Conservation (phyloP, 768 basidiomycete species). For the Xerocomus potaroensis region DNA sequence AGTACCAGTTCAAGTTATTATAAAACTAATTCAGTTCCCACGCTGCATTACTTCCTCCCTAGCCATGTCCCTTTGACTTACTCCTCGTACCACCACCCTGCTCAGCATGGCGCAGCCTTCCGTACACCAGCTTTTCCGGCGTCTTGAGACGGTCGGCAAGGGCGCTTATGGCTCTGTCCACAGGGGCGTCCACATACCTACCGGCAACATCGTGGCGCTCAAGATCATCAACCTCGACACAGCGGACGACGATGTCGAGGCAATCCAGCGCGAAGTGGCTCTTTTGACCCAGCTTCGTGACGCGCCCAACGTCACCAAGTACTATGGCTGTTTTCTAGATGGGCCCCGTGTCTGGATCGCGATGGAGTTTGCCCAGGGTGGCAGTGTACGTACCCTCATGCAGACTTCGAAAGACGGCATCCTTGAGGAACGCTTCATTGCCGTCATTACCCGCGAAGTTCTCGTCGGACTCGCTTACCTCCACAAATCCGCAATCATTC, state of each 20-base stretch:
- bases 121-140: conserved; percentile 77
- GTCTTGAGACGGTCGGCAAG: conserved; percentile 90
- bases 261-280: conserved; percentile 95
- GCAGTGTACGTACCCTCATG: conserved; percentile 90
- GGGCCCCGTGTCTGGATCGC: conserved; percentile 98
- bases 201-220: conserved; percentile 88
- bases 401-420: conserved; percentile 72
- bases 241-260: conserved; percentile 91
- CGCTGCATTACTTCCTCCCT: conserved; percentile 4
- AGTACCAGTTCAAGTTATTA: neutral
- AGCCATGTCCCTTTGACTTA: neutral
- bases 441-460: conserved; percentile 85
- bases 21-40: conserved; percentile 13
- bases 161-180: conserved; percentile 96
- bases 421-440: conserved; percentile 87
- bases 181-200: conserved; percentile 79
- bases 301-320: conserved; percentile 88
- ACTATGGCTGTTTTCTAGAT: conserved; percentile 95
- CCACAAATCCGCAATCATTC: conserved; percentile 92
- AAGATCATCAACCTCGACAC: conserved; percentile 99
- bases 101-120: conserved; percentile 45
- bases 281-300: conserved; percentile 87
- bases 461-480: conserved; percentile 84
- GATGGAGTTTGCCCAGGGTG: conserved; percentile 97
- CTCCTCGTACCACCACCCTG: neutral